Percentiles rank a stretch among this genome's conserved stretches.
phyloP scores from a whole-genome alignment of 2,329 filamentous ascomycete genomes.

The Neonectria hederae region DNA sequence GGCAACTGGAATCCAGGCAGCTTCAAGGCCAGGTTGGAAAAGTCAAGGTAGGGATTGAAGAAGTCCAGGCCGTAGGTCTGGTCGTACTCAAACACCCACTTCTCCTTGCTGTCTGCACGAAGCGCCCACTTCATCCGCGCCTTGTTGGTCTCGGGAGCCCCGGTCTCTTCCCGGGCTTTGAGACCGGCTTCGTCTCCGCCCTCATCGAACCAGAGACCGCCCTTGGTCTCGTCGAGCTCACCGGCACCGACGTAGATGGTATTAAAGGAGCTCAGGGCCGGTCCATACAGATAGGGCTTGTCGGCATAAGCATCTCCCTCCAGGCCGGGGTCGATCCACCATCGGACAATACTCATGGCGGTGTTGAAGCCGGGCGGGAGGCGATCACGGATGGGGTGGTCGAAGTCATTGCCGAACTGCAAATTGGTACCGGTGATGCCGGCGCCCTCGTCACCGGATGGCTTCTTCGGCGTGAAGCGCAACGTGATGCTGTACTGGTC shows the following conservation, averaged over 20 bases:
- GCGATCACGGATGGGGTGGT: constrained; percentile 85
- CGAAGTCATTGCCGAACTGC: constrained; percentile 96
- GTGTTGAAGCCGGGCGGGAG: constrained; percentile 88
- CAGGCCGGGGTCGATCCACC: constrained; percentile 89
- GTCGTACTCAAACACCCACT: constrained; percentile 65
- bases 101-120: constrained; percentile 56
- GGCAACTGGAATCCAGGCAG: constrained; percentile 78
- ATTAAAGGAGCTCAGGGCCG: constrained; percentile 83
- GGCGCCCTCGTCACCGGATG: constrained; percentile 26
- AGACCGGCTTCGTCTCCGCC: constrained; percentile 69
- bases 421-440: constrained; percentile 76
- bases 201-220: constrained; percentile 69
- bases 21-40: constrained; percentile 74
- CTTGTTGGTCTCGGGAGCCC: constrained; percentile 62
- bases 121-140: constrained; percentile 70
- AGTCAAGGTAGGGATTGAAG: constrained; percentile 92
- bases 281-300: constrained; percentile 85
- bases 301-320: constrained; percentile 92
- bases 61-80: constrained; percentile 71
- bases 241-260: constrained; percentile 71
- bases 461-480: constrained; percentile 75
- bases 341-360: constrained; percentile 85
- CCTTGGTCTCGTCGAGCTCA: constrained; percentile 57
- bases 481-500: constrained; percentile 91
- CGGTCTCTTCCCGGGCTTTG: constrained; percentile 54